phyloP scores from a whole-genome alignment of 139 green algal genomes.

The Picochlorum sp. region DNA sequence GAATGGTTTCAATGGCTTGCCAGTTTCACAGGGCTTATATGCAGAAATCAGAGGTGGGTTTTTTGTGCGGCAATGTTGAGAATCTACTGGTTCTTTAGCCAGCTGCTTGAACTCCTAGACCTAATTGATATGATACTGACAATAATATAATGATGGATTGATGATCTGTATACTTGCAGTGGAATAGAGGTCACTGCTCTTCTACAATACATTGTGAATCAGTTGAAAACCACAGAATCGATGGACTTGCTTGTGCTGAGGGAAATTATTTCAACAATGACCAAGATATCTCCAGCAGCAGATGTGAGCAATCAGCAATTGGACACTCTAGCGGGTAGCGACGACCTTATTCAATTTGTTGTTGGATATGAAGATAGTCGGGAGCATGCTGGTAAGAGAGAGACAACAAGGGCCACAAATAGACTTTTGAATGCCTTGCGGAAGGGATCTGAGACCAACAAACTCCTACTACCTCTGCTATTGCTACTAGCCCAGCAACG shows the following conservation, averaged over 20 bases:
- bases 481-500: constrained; percentile 68
- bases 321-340: constrained; percentile 39
- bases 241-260: constrained; percentile 65
- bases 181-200: constrained; percentile 40
- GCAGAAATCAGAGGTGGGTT: not conserved
- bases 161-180: no score
- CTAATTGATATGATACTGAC: no score
- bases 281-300: constrained; percentile 18
- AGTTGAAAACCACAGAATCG: constrained; percentile 44
- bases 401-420: constrained; percentile 10
- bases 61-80: no score
- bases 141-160: no score
- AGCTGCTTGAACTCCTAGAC: no score
- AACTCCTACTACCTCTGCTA: constrained; percentile 62
- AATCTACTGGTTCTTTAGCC: no score
- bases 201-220: constrained; percentile 58
- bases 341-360: constrained; percentile 22
- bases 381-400: not conserved
- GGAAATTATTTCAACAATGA: constrained; percentile 49
- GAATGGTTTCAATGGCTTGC: constrained; percentile 61
- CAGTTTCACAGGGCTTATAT: constrained; percentile 44
- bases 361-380: constrained; percentile 3
- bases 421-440: constrained; percentile 35
- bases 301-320: constrained; percentile 48
- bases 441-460: constrained; percentile 9